Evolutionary conservation across 768 basidiomycete genomes (phyloP).

Genomic region (Hortiboletus campestris): DNA sequence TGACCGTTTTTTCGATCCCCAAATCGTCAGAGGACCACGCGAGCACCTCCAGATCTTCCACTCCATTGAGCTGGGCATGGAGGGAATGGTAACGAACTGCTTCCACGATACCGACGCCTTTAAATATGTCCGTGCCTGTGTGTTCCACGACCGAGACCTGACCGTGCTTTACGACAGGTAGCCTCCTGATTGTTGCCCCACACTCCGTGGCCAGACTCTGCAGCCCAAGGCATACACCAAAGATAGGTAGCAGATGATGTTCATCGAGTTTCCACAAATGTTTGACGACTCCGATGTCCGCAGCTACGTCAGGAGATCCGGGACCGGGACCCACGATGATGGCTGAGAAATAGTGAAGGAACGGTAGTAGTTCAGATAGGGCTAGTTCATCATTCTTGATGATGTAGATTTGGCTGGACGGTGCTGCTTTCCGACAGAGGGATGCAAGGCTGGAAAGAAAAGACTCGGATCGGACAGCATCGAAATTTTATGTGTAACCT

Average conservation of each 20-base stretch:
- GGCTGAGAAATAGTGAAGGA: conserved; percentile 62
- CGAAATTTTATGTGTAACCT: conserved; percentile 25
- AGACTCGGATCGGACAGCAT: background rate
- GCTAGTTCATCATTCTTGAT: conserved; percentile 69
- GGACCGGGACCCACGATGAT: conserved; percentile 79
- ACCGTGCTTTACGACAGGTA: conserved; percentile 75
- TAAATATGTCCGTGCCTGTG: conserved; percentile 56
- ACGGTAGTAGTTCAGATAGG: conserved; percentile 47
- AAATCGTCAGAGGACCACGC: conserved; percentile 71
- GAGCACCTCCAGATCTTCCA: conserved; percentile 56
- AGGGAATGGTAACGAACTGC: conserved; percentile 84
- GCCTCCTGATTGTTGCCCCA: conserved; percentile 58
- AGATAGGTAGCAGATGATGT: conserved; percentile 58
- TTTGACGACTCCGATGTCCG: conserved; percentile 67
- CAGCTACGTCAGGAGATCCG: conserved; percentile 62
- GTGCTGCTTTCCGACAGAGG: conserved; percentile 61
- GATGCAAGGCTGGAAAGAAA: conserved; percentile 59
- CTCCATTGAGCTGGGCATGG: conserved; percentile 49
- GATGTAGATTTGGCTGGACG: conserved; percentile 60
- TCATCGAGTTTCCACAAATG: conserved; percentile 67
- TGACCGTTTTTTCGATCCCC: conserved; percentile 68
- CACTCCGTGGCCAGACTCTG: conserved; percentile 70
- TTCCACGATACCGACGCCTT: conserved; percentile 48
- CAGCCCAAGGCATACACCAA: conserved; percentile 81
- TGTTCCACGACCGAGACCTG: conserved; percentile 68